phyloP scores from a whole-genome alignment of 768 basidiomycete genomes.

The Phaeolepiota aurea region DNA sequence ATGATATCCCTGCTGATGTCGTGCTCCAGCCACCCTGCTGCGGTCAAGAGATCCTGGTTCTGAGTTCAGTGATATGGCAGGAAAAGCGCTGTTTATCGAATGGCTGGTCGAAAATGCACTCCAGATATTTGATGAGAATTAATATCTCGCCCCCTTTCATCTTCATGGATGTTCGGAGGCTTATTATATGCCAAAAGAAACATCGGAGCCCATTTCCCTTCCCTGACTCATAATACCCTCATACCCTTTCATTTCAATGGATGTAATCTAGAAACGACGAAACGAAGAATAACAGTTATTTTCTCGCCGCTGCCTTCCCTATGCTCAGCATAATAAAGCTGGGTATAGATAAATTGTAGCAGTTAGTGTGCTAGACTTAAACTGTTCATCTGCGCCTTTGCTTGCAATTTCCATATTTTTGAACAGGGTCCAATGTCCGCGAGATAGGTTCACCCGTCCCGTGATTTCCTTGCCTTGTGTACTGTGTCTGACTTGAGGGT shows the following conservation, averaged over 20 bases:
- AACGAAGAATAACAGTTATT: not conserved
- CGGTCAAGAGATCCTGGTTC: constrained; percentile 77
- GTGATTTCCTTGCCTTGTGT: constrained; percentile 27
- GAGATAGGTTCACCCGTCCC: constrained; percentile 1
- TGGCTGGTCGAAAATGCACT: constrained; percentile 91
- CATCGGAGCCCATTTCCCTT: constrained; percentile 5
- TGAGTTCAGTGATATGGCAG: constrained; percentile 97
- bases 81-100: constrained; percentile 87
- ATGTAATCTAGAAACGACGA: constrained; percentile 5
- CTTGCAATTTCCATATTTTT: too few species aligned
- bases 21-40: constrained; percentile 92
- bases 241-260: constrained; percentile 4
- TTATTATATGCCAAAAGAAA: too few species aligned
- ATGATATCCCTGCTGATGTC: constrained; percentile 6
- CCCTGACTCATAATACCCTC: constrained; percentile 2
- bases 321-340: too few species aligned
- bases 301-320: too few species aligned
- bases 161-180: constrained; percentile 7
- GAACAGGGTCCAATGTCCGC: too few species aligned
- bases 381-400: too few species aligned
- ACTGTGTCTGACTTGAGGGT: constrained; percentile 56
- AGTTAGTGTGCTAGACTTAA: too few species aligned
- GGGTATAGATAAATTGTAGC: too few species aligned
- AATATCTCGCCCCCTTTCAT: not conserved
- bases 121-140: constrained; percentile 31